Evolutionary conservation across 345 rosid species (phyloP).

Genomic region (Cochlearia excelsa): DNA sequence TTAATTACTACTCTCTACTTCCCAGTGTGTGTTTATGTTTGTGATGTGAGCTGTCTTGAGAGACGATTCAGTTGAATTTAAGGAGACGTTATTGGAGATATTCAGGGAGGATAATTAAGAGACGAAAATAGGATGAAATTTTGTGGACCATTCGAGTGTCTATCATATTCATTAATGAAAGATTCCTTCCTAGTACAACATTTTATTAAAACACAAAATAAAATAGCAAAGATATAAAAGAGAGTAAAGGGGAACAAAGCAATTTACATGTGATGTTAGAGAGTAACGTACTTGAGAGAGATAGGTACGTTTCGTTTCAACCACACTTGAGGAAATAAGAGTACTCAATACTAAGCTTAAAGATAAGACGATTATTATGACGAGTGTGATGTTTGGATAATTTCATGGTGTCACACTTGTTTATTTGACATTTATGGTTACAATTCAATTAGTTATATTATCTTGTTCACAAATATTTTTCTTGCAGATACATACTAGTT

Average conservation of each 20-base stretch:
- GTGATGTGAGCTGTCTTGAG: constrained; percentile 4
- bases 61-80: background rate
- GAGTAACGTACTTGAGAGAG: constrained; percentile 20
- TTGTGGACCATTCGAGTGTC: constrained; percentile 23
- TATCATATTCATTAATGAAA: constrained; percentile 19
- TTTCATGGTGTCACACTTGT: too few relatives aligned
- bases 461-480: too few relatives aligned
- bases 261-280: background rate
- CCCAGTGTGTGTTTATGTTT: background rate
- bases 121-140: background rate
- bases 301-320: constrained; percentile 2
- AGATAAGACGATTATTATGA: constrained; percentile 1
- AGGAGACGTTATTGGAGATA: background rate
- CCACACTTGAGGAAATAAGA: constrained; percentile 15
- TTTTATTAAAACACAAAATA: background rate
- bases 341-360: too few relatives aligned
- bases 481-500: too few relatives aligned
- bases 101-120: constrained; percentile 10
- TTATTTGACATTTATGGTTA: too few relatives aligned
- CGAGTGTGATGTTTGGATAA: background rate
- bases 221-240: background rate
- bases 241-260: background rate
- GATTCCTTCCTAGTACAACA: constrained; percentile 29
- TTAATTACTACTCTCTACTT: background rate
- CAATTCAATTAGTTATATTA: too few relatives aligned